Base-by-base conservation (phyloP, 176 grass and related monocot genomes). In the Triticum turgidum region DNA sequence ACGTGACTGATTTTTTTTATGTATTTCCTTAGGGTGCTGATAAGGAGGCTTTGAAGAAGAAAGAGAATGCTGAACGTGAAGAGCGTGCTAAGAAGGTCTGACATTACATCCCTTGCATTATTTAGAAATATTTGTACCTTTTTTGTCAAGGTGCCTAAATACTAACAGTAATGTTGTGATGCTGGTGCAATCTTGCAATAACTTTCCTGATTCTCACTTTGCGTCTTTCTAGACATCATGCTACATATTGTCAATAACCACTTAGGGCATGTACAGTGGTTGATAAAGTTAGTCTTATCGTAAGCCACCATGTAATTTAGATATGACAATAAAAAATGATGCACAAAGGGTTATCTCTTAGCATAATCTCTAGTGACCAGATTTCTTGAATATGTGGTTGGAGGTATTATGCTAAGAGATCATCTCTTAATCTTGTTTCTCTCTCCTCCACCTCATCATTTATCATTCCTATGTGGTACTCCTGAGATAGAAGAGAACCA, bases 31-130 rank as follows among this genome's bases (percentile, higher is more conserved):
- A 98, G 96, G 93, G 89, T 89, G 89, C 96, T 86, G 96, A 91
- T 59, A 98, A 94, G 91, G 96, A 98, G 73, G 74, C 86, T 49
- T 82, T 88, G 69, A 98, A 95, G 86, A 98, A 92, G 86, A 98
- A 90, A 89, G 96, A 95, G 77, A 90, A 87, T 88, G 91, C 91
- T 91, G 93, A 98, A 76, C 93, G 93, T 4, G 95, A 95, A 20
- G 95, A 98, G 86, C 89, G 86, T 20, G 88, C 86, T 51, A 98
- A 90, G 84, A 98, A 94, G 91, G 96, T 98, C 15, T 34, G 4
- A 4, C 34, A 25, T 34, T 5, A 6, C 27, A 32, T 81, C 69
- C 35, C 13, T 68, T 72, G 39, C 17, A 54, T 4, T 81, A 21
- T 61, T 78, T 11, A 58, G 5, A 42, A 24, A 11, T 56, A 38